Conservation (phyloP, 2,329 filamentous ascomycete genomes). For the Akanthomyces muscarius region DNA sequence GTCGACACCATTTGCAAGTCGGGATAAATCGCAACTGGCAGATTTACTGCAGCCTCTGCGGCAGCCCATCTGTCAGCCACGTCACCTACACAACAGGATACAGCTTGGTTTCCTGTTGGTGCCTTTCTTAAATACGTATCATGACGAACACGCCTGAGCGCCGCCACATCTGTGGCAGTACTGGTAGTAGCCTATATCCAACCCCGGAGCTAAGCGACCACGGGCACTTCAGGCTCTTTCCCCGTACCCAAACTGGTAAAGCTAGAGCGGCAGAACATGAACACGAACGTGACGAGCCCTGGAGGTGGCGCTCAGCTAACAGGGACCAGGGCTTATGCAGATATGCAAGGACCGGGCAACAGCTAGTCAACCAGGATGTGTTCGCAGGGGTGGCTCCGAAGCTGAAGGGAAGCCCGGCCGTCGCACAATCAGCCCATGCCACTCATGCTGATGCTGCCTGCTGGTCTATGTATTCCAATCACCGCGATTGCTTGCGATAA, state of each 20-base stretch:
- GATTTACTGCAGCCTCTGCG: neutral
- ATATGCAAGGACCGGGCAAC: conserved; percentile 4
- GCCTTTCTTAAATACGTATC: neutral
- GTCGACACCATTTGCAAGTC: neutral
- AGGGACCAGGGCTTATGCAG: conserved; percentile 8
- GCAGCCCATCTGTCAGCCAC: neutral
- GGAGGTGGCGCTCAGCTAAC: neutral
- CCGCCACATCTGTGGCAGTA: neutral
- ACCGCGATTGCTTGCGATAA: neutral
- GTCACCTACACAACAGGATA: neutral
- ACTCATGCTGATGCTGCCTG: neutral
- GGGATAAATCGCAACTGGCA: too few relatives aligned
- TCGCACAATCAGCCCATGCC: conserved; percentile 12
- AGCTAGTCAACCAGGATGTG: neutral
- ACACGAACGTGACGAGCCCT: neutral
- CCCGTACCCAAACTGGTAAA: neutral
- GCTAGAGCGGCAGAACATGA: neutral
- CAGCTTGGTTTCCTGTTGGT: neutral
- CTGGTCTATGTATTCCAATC: neutral
- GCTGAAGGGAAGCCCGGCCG: neutral
- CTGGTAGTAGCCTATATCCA: neutral
- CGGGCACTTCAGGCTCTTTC: neutral
- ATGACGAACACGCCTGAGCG: neutral
- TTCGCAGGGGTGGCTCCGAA: neutral
- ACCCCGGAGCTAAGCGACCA: neutral